These are phyloP conservation scores for Suillus paluster DNA, from an alignment of 768 basidiomycete genomes.

Conservation along the genomic window DNA sequence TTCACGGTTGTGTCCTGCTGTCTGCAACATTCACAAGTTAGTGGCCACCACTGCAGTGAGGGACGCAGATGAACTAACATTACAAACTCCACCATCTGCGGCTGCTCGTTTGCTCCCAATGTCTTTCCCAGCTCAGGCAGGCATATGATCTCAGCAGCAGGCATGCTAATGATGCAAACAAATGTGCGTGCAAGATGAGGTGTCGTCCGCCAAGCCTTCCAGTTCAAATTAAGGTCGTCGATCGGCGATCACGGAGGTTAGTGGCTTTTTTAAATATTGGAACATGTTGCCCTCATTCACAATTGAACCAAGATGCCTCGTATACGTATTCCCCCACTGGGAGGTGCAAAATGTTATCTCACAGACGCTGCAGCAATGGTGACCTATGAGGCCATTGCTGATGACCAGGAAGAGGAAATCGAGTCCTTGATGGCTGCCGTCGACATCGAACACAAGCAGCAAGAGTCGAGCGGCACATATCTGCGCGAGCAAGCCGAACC, in stretches of 20 bases:
- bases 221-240: too few species aligned
- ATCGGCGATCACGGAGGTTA: background rate
- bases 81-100: background rate
- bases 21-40: background rate
- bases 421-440: background rate
- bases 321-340: background rate
- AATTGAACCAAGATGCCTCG: background rate
- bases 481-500: too few species aligned
- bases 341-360: background rate
- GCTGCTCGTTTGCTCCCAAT: background rate
- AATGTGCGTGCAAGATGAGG: too few species aligned
- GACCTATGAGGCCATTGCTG: background rate
- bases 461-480: background rate
- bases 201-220: too few species aligned
- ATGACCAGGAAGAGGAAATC: constrained; percentile 5
- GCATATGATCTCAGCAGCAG: background rate
- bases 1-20: background rate
- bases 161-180: background rate
- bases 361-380: background rate
- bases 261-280: too few species aligned
- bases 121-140: background rate
- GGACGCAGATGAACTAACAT: background rate
- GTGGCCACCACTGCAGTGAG: background rate
- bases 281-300: too few species aligned
- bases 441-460: background rate